Evolutionary conservation across 2,329 filamentous ascomycete species (phyloP), one percentile per base, ranked within the genome.

Genomic region (Hypoxylon sp.): DNA sequence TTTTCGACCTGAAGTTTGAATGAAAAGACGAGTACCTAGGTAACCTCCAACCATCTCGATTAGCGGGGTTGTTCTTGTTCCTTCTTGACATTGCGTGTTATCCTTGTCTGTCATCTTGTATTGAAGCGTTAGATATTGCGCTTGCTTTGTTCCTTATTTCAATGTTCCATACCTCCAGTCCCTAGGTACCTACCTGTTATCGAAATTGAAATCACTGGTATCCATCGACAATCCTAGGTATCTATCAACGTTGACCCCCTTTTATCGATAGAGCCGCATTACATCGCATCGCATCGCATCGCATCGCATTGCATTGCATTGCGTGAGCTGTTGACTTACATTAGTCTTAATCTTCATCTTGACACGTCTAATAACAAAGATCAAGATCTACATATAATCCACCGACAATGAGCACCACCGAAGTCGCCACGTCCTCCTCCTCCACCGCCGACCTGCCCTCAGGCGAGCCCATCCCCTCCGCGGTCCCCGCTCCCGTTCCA

Each of bases 391-490:
- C 3, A 59, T n/a, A 59, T n/a, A 50, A 35, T 31, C n/a, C 19
- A 57, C 1, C 59, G 6, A 74, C 17, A 22, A 76, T 75, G 75
- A 72, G 73, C 50, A 59, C 71, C 42, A 65, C 71, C 66, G 76
- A 74, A 67, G 60, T 71, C 52, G 59, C 52, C 47, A 62, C 71
- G n/a, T 42, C 61, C 22, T 61, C 77, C 53, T 42, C 61, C 22
- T 61, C 77, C 53, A 75, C 77, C 61, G 72, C 77, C 55, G 79
- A 78, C 73, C 77, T 81, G 39, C 79, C 80, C 29, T 76, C 79
- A 13, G 79, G 78, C 73, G 79, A 81, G 39, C 79, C 79, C 39
- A 72, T 80, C 55, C 79, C 78, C 17, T 73, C 75, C 13, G 70
- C 76, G 3, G 54, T 71, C n/a, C 69, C 75, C 8, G 50, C 60